Evolutionary conservation across 345 rosid genomes (phyloP).

Genomic region (Bretschneidera sinensis): DNA sequence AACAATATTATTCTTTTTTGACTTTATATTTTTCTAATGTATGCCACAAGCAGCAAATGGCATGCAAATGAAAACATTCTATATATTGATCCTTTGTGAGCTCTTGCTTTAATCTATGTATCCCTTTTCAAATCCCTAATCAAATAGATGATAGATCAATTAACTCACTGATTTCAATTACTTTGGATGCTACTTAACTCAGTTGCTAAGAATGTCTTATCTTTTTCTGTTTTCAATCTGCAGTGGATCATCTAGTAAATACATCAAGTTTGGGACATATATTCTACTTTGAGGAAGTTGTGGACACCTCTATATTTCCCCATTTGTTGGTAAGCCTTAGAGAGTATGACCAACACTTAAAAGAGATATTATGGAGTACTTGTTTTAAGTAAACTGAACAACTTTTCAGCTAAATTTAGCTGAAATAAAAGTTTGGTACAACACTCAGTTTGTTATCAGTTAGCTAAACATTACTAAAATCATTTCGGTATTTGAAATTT

Average conservation of each 20-base stretch:
- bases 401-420: neutral
- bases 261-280: constrained; percentile 82
- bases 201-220: no score
- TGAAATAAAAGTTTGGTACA: neutral
- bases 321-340: constrained; percentile 55
- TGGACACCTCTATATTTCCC: constrained; percentile 70
- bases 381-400: neutral
- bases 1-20: no score
- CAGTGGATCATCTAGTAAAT: constrained; percentile 88
- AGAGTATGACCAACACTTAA: neutral
- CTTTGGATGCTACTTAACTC: no score
- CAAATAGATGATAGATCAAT: no score
- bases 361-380: neutral
- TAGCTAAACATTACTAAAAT: no score
- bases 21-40: no score
- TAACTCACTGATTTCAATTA: no score
- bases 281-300: constrained; percentile 63
- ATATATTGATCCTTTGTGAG: no score
- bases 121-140: no score
- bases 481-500: neutral
- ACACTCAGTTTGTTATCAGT: neutral
- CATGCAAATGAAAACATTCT: no score
- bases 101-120: no score
- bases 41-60: no score
- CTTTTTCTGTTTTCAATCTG: constrained; percentile 1